Evolutionary conservation across 2,329 filamentous ascomycete genomes (phyloP).

Genomic region (Fusarium sublunatum): DNA sequence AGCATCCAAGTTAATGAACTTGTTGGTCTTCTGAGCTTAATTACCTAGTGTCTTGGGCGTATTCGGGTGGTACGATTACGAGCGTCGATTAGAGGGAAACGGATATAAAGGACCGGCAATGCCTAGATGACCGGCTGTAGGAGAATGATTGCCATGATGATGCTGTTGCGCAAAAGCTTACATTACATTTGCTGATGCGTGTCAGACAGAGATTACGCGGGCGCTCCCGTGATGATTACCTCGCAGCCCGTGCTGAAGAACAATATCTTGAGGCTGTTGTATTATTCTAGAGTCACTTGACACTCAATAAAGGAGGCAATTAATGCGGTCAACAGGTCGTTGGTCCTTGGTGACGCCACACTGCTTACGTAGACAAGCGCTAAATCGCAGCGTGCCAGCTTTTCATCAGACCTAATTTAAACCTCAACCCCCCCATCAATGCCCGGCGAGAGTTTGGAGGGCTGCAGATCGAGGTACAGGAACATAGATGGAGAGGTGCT

Average conservation of each 20-base stretch:
- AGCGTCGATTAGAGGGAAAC: conserved; percentile 1
- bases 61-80: conserved; percentile 41
- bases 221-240: background rate
- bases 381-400: conserved; percentile 14
- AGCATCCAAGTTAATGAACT: background rate
- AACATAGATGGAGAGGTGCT: conserved; percentile 7
- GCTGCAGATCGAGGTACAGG: conserved; percentile 17
- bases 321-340: background rate
- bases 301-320: background rate
- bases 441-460: conserved; percentile 1
- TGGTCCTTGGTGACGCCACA: conserved; percentile 36
- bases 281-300: conserved; percentile 19
- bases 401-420: conserved; percentile 9
- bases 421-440: conserved; percentile 10
- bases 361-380: conserved; percentile 15
- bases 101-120: background rate
- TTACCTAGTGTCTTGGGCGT: conserved; percentile 15
- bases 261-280: conserved; percentile 18
- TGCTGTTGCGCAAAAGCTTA: background rate
- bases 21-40: background rate
- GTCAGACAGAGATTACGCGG: conserved; percentile 13
- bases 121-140: background rate
- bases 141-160: background rate
- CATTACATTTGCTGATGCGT: conserved; percentile 1
- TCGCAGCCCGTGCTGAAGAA: conserved; percentile 23